phyloP scores from a whole-genome alignment of 176 grass and related monocot genomes.

The Areca catechu region DNA sequence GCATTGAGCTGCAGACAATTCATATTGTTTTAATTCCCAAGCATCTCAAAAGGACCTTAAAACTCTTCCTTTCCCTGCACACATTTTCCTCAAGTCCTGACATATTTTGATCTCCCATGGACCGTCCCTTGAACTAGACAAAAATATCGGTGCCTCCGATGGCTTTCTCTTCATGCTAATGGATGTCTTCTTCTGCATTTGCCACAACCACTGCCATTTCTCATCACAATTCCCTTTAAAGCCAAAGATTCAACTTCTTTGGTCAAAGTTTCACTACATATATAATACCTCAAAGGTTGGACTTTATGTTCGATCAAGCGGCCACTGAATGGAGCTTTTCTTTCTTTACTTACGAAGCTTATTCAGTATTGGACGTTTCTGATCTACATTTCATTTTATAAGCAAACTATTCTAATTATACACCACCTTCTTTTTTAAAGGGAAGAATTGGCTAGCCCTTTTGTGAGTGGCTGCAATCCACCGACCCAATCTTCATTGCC shows the following conservation, averaged over 20 bases:
- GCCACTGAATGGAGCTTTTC: slow-evolving; percentile 14
- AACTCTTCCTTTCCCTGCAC: neutral
- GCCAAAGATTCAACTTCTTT: slow-evolving; percentile 29
- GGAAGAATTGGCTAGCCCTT: too few species aligned
- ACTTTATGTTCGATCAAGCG: slow-evolving; percentile 56
- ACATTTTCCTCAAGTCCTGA: neutral
- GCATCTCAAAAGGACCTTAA: neutral
- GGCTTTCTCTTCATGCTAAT: slow-evolving; percentile 26
- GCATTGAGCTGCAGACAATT: neutral
- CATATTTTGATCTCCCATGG: neutral
- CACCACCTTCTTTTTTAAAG: too few species aligned
- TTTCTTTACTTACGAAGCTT: neutral
- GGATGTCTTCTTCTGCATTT: slow-evolving; percentile 9
- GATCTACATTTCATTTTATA: too few species aligned
- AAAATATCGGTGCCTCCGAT: slow-evolving; percentile 4
- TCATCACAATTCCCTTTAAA: slow-evolving; percentile 18
- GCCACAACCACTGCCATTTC: slow-evolving; percentile 21
- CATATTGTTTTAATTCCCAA: neutral
- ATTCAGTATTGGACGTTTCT: too few species aligned
- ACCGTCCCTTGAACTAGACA: neutral
- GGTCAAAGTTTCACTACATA: slow-evolving; percentile 61
- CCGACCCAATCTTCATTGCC: too few species aligned
- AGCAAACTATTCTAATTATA: too few species aligned
- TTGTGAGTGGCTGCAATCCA: too few species aligned
- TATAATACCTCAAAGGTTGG: slow-evolving; percentile 18